phyloP scores from a whole-genome alignment of 805 yeast species.

The Scheffersomyces ergatensis region DNA sequence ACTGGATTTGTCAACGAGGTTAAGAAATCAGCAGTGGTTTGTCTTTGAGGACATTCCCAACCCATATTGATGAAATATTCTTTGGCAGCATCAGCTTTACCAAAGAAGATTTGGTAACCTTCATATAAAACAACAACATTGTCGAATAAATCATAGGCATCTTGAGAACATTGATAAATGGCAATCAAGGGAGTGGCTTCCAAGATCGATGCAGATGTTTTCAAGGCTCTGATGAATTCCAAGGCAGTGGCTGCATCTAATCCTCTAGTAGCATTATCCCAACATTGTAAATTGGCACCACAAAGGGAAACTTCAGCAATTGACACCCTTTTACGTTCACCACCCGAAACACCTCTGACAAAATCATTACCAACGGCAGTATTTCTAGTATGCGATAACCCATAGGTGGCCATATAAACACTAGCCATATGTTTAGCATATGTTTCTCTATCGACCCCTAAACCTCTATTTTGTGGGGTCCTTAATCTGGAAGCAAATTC shows the following conservation, averaged over 20 bases:
- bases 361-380: conserved; percentile 65
- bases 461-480: conserved; percentile 38
- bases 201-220: conserved; percentile 53
- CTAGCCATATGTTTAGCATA: conserved; percentile 41
- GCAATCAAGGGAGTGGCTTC: conserved; percentile 59
- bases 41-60: conserved; percentile 58
- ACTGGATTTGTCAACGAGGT: conserved; percentile 69
- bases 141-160: conserved; percentile 47
- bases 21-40: conserved; percentile 66
- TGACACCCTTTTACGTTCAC: conserved; percentile 83
- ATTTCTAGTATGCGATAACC: conserved; percentile 52
- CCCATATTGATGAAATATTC: conserved; percentile 60
- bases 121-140: conserved; percentile 46
- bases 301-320: conserved; percentile 74
- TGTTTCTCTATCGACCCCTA: conserved; percentile 29
- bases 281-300: conserved; percentile 53
- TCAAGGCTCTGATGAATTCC: conserved; percentile 66
- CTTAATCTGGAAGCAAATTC: conserved; percentile 54
- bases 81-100: conserved; percentile 41
- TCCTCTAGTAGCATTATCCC: conserved; percentile 84
- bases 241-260: conserved; percentile 81
- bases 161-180: conserved; percentile 52
- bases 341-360: conserved; percentile 77
- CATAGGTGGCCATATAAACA: conserved; percentile 45
- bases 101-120: conserved; percentile 48